phyloP scores from a whole-genome alignment of 345 rosid genomes.

The Isatis tinctoria region DNA sequence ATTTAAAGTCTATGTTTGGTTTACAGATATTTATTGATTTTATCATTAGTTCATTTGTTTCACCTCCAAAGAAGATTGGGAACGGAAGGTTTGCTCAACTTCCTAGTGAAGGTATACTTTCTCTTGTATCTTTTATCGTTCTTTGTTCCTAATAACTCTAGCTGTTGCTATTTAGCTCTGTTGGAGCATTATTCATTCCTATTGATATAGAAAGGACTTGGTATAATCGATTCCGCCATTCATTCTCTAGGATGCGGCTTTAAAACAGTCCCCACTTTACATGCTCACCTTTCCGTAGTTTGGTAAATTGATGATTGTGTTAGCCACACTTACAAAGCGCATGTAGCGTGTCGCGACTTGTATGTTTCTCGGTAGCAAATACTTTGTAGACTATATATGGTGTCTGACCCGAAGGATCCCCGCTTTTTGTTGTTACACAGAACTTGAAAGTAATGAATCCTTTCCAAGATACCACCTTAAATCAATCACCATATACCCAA shows the following conservation, averaged over 20 bases:
- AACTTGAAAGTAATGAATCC: constrained; percentile 32
- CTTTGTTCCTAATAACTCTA: background rate
- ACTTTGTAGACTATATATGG: background rate
- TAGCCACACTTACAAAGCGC: background rate
- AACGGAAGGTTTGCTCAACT: constrained; percentile 33
- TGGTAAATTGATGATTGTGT: constrained; percentile 12
- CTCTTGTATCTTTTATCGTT: background rate
- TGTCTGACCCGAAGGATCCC: constrained; percentile 13
- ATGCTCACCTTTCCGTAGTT: background rate
- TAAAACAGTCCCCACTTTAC: background rate
- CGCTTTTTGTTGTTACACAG: constrained; percentile 37
- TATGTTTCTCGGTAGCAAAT: background rate
- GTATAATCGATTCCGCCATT: background rate
- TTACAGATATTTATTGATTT: constrained; percentile 79
- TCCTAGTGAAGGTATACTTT: constrained; percentile 40
- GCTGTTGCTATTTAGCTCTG: background rate
- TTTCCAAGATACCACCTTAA: constrained; percentile 40
- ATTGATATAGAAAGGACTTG: background rate
- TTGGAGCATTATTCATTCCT: background rate
- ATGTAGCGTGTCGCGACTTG: background rate
- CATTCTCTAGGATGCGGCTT: background rate
- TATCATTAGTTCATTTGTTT: constrained; percentile 55
- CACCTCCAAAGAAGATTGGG: constrained; percentile 33
- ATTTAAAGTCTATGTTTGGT: background rate
- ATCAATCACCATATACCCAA: constrained; percentile 73